Percentiles rank a stretch among this genome's conserved stretches.
phyloP scores from a whole-genome alignment of 345 rosid genomes.

The Hibiscus trionum region DNA sequence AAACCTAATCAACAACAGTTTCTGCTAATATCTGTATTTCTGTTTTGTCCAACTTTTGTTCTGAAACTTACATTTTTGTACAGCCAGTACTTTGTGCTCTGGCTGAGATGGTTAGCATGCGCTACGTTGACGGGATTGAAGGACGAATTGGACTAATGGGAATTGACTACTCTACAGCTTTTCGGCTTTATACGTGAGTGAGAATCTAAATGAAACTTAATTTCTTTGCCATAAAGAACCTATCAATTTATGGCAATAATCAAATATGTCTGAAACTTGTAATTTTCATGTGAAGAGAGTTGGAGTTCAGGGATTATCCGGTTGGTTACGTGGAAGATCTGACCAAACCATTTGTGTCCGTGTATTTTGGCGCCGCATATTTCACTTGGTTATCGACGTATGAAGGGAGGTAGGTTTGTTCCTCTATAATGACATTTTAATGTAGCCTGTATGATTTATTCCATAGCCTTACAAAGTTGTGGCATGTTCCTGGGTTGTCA shows the following conservation, averaged over 20 bases:
- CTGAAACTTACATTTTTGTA: constrained; percentile 4
- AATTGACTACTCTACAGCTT: constrained; percentile 63
- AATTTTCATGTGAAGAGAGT: constrained; percentile 41
- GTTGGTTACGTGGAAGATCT: constrained; percentile 62
- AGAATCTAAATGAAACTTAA: background rate
- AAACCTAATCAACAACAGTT: too few species aligned
- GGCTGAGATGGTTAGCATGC: constrained; percentile 78
- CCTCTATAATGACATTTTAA: background rate
- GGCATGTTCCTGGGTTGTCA: background rate
- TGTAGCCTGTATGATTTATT: background rate
- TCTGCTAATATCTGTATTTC: background rate
- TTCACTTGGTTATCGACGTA: constrained; percentile 71
- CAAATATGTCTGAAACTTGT: constrained; percentile 4
- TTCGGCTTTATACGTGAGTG: constrained; percentile 81
- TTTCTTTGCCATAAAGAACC: background rate
- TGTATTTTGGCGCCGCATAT: constrained; percentile 88
- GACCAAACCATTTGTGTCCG: constrained; percentile 72
- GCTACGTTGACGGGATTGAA: constrained; percentile 57
- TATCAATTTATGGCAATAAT: background rate
- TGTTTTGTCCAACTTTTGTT: background rate
- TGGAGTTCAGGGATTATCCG: constrained; percentile 75
- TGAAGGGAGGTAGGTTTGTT: constrained; percentile 64
- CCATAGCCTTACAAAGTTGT: background rate
- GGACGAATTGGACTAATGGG: constrained; percentile 65
- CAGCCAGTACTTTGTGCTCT: constrained; percentile 78